Conservation (phyloP, 78 protist species). For the Dictyostelium brefeldianum region DNA sequence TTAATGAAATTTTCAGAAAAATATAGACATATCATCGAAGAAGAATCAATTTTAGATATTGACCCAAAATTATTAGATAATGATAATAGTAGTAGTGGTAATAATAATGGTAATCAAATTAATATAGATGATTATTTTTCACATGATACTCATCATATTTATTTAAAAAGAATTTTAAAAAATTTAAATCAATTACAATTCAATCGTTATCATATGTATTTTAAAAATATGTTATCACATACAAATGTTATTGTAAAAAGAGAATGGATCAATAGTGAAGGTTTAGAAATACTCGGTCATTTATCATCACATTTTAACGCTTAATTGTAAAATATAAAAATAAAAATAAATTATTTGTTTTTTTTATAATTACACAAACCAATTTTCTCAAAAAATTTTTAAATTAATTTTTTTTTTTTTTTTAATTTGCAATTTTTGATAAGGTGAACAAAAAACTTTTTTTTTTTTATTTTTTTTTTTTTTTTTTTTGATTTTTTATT, state of each 20-base stretch:
- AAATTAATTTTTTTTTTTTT: no score
- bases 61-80: conserved; percentile 1
- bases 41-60: not conserved
- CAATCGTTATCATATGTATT: conserved; percentile 37
- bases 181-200: conserved; percentile 27
- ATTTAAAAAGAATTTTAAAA: not conserved
- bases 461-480: no score
- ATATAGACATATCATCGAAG: conserved; percentile 34
- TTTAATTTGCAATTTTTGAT: no score
- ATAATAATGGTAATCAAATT: not conserved
- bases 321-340: not conserved
- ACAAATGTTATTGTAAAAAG: conserved; percentile 54
- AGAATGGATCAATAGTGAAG: conserved; percentile 25
- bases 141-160: conserved; percentile 25
- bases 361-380: no score
- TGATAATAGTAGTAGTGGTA: not conserved
- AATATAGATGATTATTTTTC: conserved; percentile 12
- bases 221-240: conserved; percentile 29
- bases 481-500: no score
- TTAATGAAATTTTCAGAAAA: conserved; percentile 1
- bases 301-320: conserved; percentile 21
- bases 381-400: no score
- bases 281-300: conserved; percentile 27
- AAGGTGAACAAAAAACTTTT: no score
- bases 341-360: not conserved